Conservation (phyloP, 1,284 basidiomycete species). For the Heterobasidion occidentale region DNA sequence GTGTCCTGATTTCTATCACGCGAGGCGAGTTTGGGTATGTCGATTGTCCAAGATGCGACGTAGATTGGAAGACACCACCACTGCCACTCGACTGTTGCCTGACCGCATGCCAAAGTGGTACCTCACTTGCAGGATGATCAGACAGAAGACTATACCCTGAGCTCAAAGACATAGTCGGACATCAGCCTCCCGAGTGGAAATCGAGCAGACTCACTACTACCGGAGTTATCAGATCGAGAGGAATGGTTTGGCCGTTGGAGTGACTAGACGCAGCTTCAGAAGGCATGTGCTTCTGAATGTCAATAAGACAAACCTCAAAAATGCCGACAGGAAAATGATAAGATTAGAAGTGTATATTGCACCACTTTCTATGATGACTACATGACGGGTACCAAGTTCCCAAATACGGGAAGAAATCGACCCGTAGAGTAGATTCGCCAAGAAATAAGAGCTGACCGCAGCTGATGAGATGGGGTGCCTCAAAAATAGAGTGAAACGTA, state of each 20-base stretch:
- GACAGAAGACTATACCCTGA: background rate
- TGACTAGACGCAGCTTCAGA: background rate
- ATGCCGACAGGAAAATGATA: background rate
- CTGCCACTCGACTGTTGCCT: background rate
- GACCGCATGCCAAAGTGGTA: background rate
- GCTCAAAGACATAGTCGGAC: background rate
- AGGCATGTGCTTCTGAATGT: too few species aligned
- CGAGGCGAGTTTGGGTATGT: background rate
- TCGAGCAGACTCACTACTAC: background rate
- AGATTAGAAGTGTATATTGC: background rate
- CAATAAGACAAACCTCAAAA: background rate
- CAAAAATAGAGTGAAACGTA: background rate
- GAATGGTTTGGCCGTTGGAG: background rate
- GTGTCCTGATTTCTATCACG: background rate
- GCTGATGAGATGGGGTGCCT: background rate
- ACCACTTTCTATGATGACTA: background rate
- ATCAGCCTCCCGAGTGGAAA: background rate
- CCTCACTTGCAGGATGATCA: background rate
- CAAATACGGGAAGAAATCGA: background rate
- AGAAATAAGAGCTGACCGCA: background rate
- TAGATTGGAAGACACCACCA: background rate
- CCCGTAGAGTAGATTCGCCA: background rate
- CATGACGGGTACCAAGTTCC: background rate
- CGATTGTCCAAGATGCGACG: background rate
- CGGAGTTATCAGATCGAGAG: background rate